Base-by-base conservation (phyloP, 148 eudicot species). In the Polygonum maritimum region DNA sequence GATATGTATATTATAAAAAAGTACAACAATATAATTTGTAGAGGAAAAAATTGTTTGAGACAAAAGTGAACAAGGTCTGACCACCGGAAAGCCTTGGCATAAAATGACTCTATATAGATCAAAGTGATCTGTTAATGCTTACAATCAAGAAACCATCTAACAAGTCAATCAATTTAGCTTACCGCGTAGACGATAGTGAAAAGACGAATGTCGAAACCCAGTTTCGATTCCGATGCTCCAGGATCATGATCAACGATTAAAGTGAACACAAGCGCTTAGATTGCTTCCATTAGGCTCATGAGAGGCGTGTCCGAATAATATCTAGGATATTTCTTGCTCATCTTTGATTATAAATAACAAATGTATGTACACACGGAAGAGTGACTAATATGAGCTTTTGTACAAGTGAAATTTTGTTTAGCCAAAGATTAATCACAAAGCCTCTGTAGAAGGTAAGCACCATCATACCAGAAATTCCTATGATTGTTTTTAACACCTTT, bases 391-490 rank as follows among this genome's bases (percentile, higher is more conserved):
- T 26, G 74, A 16, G 69, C 31, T 13, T 67, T 80, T 55, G 5
- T 84, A 63, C 65, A 86, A 76, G 80, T 88, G 85, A 49, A 82
- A 0, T 15, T 51, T 77, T 48, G 1, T 89, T 78, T 36, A 84
- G 62, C 89, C 90, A 83, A 13, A 88, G 8, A n/a, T 91, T 76
- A 26, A 93, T 80, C 22, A 77, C 84, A 4, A 78, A 51, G 0
- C 98, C 98, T 76, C 91, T 89, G 80, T 84, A 90, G 69, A 90
- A 84, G 7, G 96, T 90, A 36, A 90, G 87, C 5, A 92, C 39
- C 96, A 89, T 92, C 49, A 96, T 93, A 62, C 98, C 98, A 52
- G 82, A 75, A 2, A 92, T 84, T n/a, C 91, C 88, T 31, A 86
- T 40, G 9, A 86, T 7, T 19, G 98, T 92, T 44, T 93, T 96